Conservation (phyloP, 2,329 filamentous ascomycete species). For the Stromatinia cepivora region DNA sequence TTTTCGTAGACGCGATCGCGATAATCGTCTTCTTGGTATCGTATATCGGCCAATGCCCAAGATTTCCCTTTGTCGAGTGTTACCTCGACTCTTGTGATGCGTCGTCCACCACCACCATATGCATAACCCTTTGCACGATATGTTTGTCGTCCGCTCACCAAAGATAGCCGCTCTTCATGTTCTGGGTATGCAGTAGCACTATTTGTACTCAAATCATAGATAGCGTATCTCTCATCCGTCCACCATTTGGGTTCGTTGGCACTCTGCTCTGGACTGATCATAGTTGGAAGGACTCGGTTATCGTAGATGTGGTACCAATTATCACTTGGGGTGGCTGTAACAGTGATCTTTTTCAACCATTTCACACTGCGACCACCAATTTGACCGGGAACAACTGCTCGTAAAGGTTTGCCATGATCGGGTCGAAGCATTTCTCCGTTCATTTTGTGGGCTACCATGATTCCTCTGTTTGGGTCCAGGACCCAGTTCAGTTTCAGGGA, state of each 20-base stretch:
- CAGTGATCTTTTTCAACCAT: slow-evolving; percentile 79
- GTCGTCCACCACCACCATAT: slow-evolving; percentile 82
- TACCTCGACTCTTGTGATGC: slow-evolving; percentile 79
- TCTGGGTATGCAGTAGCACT: slow-evolving; percentile 78
- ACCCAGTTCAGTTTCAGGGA: slow-evolving; percentile 87
- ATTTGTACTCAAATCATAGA: slow-evolving; percentile 88
- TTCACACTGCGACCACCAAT: slow-evolving; percentile 93
- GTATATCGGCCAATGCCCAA: slow-evolving; percentile 75
- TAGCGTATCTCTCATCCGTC: slow-evolving; percentile 87
- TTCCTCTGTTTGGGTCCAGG: slow-evolving; percentile 76
- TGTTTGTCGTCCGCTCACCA: slow-evolving; percentile 49
- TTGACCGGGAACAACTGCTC: slow-evolving; percentile 83
- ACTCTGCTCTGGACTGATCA: slow-evolving; percentile 78
- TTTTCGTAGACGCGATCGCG: slow-evolving; percentile 59
- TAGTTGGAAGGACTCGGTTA: slow-evolving; percentile 85
- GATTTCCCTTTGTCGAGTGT: slow-evolving; percentile 79
- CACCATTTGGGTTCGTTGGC: slow-evolving; percentile 74
- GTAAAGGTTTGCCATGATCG: slow-evolving; percentile 82
- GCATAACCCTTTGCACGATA: slow-evolving; percentile 80
- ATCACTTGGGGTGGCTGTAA: slow-evolving; percentile 77
- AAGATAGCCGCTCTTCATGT: slow-evolving; percentile 67
- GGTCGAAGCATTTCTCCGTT: slow-evolving; percentile 79
- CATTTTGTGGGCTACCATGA: slow-evolving; percentile 89
- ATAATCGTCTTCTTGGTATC: slow-evolving; percentile 85
- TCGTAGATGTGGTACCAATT: slow-evolving; percentile 98